Percentiles rank a stretch among this genome's conserved stretches.
phyloP scores from a whole-genome alignment of 148 eudicot species.

The Hydrangea macrophylla region DNA sequence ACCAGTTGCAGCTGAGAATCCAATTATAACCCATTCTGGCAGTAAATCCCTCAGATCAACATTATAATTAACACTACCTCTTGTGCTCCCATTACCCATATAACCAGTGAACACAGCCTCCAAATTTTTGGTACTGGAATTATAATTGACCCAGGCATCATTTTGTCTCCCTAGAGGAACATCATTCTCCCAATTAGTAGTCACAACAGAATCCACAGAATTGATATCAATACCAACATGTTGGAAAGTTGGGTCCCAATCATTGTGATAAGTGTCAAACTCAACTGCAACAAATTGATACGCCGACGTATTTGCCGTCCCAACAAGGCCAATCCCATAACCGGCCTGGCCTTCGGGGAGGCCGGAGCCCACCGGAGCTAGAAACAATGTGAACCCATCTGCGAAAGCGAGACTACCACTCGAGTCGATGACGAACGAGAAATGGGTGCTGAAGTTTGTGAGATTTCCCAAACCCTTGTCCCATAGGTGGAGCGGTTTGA shows the following conservation, averaged over 20 bases:
- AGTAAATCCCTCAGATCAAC: neutral
- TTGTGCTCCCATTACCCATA: neutral
- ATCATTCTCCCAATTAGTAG: neutral
- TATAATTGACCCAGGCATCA: neutral
- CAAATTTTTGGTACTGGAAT: neutral
- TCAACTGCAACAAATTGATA: conserved; percentile 17
- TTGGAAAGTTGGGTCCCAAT: conserved; percentile 4
- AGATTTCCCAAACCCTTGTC: neutral
- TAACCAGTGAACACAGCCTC: neutral
- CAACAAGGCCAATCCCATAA: too few species aligned
- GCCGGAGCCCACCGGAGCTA: neutral
- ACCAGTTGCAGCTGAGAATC: neutral
- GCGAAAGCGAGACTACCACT: neutral
- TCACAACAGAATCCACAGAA: neutral
- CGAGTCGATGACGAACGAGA: neutral
- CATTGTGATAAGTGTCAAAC: conserved; percentile 18
- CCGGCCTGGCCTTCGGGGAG: too few species aligned
- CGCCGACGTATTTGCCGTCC: neutral
- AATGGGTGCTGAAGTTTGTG: neutral
- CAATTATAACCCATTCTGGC: neutral
- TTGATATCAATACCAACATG: conserved; percentile 1
- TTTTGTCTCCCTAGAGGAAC: neutral
- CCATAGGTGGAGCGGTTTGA: neutral
- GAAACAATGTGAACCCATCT: neutral
- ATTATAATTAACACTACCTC: neutral